phyloP scores from a whole-genome alignment of 345 rosid genomes.

The Clarkia xantiana region DNA sequence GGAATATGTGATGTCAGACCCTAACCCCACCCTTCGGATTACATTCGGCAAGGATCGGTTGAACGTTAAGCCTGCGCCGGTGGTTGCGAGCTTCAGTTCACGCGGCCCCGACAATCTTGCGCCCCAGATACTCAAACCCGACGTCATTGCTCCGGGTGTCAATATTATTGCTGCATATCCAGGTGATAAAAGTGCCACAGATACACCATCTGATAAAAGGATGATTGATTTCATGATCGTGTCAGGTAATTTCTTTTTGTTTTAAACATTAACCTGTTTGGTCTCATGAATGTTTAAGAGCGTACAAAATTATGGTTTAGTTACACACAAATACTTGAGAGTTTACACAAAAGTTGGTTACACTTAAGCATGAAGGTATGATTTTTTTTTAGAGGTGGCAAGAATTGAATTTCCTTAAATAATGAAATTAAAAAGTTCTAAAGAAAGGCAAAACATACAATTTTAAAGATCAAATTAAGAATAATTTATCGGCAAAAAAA shows the following conservation, averaged over 20 bases:
- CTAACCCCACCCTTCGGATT: slow-evolving; percentile 37
- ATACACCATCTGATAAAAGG: slow-evolving; percentile 42
- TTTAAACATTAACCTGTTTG: too few species aligned
- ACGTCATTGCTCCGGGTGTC: slow-evolving; percentile 87
- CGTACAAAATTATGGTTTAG: too few species aligned
- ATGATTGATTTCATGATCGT: slow-evolving; percentile 52
- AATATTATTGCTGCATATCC: slow-evolving; percentile 75
- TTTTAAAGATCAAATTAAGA: too few species aligned
- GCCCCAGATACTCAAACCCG: slow-evolving; percentile 71
- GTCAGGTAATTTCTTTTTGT: slow-evolving; percentile 81
- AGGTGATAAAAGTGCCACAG: slow-evolving; percentile 47
- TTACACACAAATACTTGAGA: too few species aligned
- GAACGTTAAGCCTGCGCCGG: slow-evolving; percentile 58
- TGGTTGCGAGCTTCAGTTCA: slow-evolving; percentile 78
- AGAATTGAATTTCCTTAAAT: too few species aligned
- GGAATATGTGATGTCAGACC: slow-evolving; percentile 22
- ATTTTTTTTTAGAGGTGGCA: too few species aligned
- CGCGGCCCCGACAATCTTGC: slow-evolving; percentile 74
- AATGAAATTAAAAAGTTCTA: too few species aligned
- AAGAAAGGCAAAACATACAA: too few species aligned
- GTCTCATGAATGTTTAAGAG: too few species aligned
- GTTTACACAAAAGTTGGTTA: too few species aligned
- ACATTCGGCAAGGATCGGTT: slow-evolving; percentile 47
- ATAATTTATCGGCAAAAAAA: too few species aligned
- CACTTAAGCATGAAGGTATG: too few species aligned